phyloP scores from a whole-genome alignment of 441 rosid genomes.

The Erodium trifolium region DNA sequence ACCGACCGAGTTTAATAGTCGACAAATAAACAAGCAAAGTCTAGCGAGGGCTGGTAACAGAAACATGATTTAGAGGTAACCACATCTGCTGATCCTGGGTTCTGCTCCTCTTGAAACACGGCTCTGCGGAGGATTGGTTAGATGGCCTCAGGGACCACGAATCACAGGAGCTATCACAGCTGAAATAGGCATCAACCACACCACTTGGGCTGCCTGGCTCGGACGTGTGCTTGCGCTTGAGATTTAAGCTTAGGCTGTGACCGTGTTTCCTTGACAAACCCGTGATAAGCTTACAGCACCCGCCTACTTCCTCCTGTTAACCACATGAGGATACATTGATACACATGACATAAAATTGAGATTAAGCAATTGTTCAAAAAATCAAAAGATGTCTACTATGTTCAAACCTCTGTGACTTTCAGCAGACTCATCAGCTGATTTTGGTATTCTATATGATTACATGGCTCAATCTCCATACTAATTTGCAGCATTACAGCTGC shows the following conservation, averaged over 20 bases:
- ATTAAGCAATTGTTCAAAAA: not conserved
- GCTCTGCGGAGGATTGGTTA: constrained; percentile 34
- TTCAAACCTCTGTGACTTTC: constrained; percentile 37
- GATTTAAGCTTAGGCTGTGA: constrained; percentile 22
- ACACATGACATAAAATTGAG: not conserved
- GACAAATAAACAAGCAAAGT: constrained; percentile 23
- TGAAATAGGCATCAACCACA: constrained; percentile 36
- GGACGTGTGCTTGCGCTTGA: constrained; percentile 29
- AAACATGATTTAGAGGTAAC: constrained; percentile 51
- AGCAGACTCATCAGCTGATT: constrained; percentile 42
- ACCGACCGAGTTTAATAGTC: constrained; percentile 26
- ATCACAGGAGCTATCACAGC: constrained; percentile 40
- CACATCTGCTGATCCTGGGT: constrained; percentile 57
- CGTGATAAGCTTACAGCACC: constrained; percentile 36
- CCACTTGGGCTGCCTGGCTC: constrained; percentile 34
- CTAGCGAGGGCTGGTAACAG: constrained; percentile 58
- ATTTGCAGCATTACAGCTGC: constrained; percentile 48
- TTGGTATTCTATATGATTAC: constrained; percentile 31
- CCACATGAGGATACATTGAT: not conserved
- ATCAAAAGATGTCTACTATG: not conserved
- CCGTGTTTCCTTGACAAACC: constrained; percentile 25
- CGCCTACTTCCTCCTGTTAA: constrained; percentile 38
- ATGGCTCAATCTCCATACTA: constrained; percentile 35
- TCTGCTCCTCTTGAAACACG: constrained; percentile 52
- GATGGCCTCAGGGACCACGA: constrained; percentile 34